Evolutionary conservation across 2,329 filamentous ascomycete genomes (phyloP), one percentile per base, ranked within the genome.

Genomic region (Sarocladium brachiariae): DNA sequence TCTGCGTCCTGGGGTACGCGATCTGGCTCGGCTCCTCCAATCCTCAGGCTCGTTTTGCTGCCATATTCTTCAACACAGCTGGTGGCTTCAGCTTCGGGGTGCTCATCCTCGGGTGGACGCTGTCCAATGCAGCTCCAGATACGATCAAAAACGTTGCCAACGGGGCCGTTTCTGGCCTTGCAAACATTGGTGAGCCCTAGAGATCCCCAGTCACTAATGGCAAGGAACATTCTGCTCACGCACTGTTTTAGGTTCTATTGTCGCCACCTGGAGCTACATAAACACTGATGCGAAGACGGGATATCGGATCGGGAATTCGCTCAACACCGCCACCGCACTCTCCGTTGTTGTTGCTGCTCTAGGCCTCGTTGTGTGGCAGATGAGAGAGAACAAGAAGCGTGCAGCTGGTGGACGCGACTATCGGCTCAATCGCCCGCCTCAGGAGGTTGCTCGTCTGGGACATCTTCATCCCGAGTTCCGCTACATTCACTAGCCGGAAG

Each of bases 211-310:
- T 33, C 13, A 8, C 7, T 2, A 8, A 14, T 27, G 19, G 2
- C 16, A n/a, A n/a, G n/a, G n/a, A n/a, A 37, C 9, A 9, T 21
- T 25, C 21, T 30, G n/a, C 10, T 6, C n/a, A 25, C 10, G 11
- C 5, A 25, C 39, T 30, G 13, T 34, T 9, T 14, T 35, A 61
- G 59, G 59, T 10, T 61, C 59, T n/a, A 61, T 62, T 34, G 53
- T 57, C 11, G 59, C 59, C 10, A 62, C 59, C 2, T 61, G 59
- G 59, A 61, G 59, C 31, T 62, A 62, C 25, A 60, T 60, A 51
- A 60, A 58, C 39, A 62, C 59, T 7, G 59, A 62, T 18, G 59
- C 59, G 9, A 56, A 53, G 37, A 59, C 57, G 2, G 57, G 57
- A 1, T 62, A 61, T 49, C 56, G 57, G 4, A 61, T 61, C 16